These are phyloP conservation scores for Fusarium sp. DNA, from an alignment of 2,329 filamentous ascomycete genomes.

Conservation along the genomic window DNA sequence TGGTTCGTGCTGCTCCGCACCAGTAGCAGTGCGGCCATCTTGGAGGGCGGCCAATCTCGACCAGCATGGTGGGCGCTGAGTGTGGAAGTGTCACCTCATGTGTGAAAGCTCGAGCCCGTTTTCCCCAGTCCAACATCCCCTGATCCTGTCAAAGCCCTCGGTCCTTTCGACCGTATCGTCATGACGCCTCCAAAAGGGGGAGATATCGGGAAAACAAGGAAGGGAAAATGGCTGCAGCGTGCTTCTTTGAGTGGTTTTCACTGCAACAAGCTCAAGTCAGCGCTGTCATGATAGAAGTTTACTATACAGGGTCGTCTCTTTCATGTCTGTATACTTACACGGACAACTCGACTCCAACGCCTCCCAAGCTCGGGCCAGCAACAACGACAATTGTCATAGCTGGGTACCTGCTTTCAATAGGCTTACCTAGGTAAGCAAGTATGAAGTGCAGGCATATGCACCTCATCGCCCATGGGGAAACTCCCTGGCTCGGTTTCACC, in stretches of 20 bases:
- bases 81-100: constrained; percentile 30
- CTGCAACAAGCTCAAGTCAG: background rate
- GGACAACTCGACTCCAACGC: background rate
- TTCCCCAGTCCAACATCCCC: constrained; percentile 25
- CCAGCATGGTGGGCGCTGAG: constrained; percentile 10
- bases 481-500: constrained; percentile 9
- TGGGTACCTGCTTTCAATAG: background rate
- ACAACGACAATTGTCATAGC: background rate
- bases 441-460: constrained; percentile 6
- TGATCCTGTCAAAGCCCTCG: constrained; percentile 20
- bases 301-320: background rate
- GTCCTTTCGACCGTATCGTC: constrained; percentile 23
- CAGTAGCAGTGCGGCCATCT: constrained; percentile 12
- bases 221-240: background rate
- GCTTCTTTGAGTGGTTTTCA: background rate
- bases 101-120: constrained; percentile 24
- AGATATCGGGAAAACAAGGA: constrained; percentile 3
- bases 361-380: background rate
- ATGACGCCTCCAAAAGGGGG: constrained; percentile 11
- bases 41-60: constrained; percentile 13
- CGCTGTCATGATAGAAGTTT: background rate
- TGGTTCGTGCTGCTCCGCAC: constrained; percentile 21
- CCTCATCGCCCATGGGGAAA: constrained; percentile 11
- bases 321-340: constrained; percentile 10
- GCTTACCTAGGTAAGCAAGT: background rate